Base-by-base conservation (phyloP, 257 asterid species). In the Salvia rosmarinus region DNA sequence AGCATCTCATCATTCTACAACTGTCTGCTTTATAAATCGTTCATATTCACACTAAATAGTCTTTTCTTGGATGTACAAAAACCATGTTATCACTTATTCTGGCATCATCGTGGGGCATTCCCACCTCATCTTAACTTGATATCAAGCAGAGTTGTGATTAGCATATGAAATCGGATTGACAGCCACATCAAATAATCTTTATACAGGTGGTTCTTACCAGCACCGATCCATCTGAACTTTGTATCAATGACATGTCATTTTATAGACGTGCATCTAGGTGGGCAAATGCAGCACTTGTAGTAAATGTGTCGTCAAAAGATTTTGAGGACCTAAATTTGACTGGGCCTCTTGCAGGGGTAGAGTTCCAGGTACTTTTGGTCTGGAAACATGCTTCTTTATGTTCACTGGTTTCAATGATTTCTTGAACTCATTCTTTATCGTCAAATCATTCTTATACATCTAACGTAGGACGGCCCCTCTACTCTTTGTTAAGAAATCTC, bases 211-310 rank as follows among this genome's bases (percentile, higher is more conserved):
- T 94, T 64, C 94, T 89, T 75, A 90, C 97, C 46, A 89, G 96
- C 81, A 89, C 98, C 34, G 77, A 93, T 73, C 96, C 95, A 52
- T 85, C 94, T 1, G 98, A 93, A 76, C 84, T 93, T 75, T 90
- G 98, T 78, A 86, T 93, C 67, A 93, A 93, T 55, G 98, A 97
- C 61, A 90, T 93, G 98, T 93, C 98, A 2, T 93, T 90, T 79
- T 94, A 97, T 23, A 85, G 85, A 56, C 97, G 98, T 70, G 81
- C 98, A 42, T 94, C 98, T 65, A 82, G 75, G 73, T 89, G 98
- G 98, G 98, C 97, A 54, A 94, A 94, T 75, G 95, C 98, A 73
- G 97, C 98, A 58, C 87, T 93, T 57, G 97, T 90, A 25, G 94
- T 80, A 47, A 85, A 87, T 25, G 94, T 87, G 35, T 87, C 96